These are phyloP conservation scores for Lipomyces sp. DNA, from an alignment of 805 yeast genomes.

Conservation along the genomic window DNA sequence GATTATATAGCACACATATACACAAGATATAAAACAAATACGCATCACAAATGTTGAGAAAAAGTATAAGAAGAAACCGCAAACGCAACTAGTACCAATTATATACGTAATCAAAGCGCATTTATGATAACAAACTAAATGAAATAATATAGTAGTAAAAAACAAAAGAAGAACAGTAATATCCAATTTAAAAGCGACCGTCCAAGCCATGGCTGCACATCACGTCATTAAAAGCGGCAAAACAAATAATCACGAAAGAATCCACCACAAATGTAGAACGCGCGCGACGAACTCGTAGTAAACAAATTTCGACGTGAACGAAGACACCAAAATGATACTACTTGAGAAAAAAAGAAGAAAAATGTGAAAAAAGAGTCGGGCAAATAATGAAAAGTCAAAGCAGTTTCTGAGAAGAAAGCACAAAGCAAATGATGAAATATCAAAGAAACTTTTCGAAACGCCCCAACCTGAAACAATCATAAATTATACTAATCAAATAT, in stretches of 20 bases:
- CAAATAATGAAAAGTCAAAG: neutral
- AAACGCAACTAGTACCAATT: neutral
- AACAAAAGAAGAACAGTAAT: no score
- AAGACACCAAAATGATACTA: no score
- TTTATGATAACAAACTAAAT: neutral
- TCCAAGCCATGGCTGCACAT: no score
- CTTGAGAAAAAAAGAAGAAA: neutral
- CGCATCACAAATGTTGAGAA: neutral
- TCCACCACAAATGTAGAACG: no score
- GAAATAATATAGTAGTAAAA: neutral
- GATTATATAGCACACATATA: neutral
- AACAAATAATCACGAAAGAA: no score
- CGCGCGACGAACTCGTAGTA: no score
- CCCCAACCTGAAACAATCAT: slow-evolving; percentile 16
- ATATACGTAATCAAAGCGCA: neutral
- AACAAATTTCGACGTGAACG: no score
- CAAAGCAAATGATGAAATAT: neutral
- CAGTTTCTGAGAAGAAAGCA: neutral
- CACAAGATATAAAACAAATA: neutral
- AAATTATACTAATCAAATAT: no score
- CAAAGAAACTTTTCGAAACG: slow-evolving; percentile 15
- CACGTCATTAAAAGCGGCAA: no score
- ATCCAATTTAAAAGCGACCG: neutral
- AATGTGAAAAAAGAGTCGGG: neutral
- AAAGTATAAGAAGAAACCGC: neutral